Conservation (phyloP, 2,329 filamentous ascomycete genomes). For the Aquanectria penicillioides region DNA sequence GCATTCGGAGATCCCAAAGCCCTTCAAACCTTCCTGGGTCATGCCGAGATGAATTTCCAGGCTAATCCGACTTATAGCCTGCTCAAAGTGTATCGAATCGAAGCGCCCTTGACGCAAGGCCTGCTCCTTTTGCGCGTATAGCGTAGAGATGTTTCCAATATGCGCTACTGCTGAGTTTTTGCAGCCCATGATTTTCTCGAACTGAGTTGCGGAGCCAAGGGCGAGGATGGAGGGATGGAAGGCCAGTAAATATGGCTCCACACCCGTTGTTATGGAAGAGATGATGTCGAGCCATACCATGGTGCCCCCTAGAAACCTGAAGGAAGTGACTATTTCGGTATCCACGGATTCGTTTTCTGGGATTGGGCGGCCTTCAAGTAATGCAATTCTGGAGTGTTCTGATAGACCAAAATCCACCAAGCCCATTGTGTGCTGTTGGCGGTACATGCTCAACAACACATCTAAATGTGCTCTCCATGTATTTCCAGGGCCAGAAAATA, state of each 20-base stretch:
- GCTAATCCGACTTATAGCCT: background rate
- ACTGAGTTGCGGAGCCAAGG: background rate
- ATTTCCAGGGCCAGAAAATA: background rate
- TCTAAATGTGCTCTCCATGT: conserved; percentile 2
- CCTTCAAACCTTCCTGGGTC: background rate
- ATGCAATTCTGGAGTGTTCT: background rate
- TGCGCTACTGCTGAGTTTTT: background rate
- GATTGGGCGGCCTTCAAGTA: background rate
- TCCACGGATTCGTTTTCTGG: background rate
- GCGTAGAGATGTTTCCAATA: background rate
- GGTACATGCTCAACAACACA: background rate
- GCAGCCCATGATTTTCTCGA: conserved; percentile 16
- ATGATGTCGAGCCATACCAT: conserved; percentile 13
- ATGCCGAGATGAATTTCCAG: background rate
- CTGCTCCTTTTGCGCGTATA: background rate
- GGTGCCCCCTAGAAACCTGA: conserved; percentile 1
- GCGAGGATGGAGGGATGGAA: background rate
- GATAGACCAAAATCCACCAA: background rate
- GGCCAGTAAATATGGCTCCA: background rate
- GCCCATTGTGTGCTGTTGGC: background rate
- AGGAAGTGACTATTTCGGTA: background rate
- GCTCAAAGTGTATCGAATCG: background rate
- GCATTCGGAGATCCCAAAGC: background rate
- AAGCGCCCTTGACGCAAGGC: background rate
- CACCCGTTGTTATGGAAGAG: conserved; percentile 3